A percentile compares a stretch with the other conserved stretches of the same genome.
Conservation (phyloP, 2,329 filamentous ascomycete species). For the Tolypocladium capitatum region DNA sequence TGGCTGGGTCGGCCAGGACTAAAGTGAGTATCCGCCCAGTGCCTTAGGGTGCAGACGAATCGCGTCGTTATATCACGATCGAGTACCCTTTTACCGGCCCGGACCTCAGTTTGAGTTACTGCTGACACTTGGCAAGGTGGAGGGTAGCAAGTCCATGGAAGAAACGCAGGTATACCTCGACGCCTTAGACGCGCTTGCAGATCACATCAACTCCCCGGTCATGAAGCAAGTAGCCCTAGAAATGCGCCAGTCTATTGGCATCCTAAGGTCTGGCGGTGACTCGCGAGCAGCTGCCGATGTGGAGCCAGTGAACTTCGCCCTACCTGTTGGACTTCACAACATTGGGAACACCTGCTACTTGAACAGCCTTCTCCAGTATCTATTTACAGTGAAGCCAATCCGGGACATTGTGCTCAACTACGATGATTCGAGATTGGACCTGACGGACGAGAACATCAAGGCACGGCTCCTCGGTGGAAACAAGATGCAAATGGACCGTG, state of each 20-base stretch:
- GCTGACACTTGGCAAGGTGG: constrained; percentile 10
- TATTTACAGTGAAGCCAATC: constrained; percentile 76
- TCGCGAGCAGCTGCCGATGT: constrained; percentile 1
- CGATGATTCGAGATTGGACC: constrained; percentile 54
- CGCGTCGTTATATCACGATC: not conserved
- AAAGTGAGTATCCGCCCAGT: constrained; percentile 12
- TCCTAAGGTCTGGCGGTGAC: constrained; percentile 2
- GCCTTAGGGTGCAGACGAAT: not conserved
- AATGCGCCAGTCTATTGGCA: constrained; percentile 7
- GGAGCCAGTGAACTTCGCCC: constrained; percentile 27
- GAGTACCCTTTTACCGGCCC: not conserved
- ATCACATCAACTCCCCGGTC: constrained; percentile 11
- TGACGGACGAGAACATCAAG: constrained; percentile 48
- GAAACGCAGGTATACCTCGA: constrained; percentile 18
- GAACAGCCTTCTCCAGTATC: constrained; percentile 90
- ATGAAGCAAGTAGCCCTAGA: constrained; percentile 15
- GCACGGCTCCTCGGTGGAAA: constrained; percentile 63
- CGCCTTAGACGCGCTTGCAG: constrained; percentile 21
- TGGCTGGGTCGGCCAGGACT: constrained; percentile 12
- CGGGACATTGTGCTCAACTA: constrained; percentile 70
- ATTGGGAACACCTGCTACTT: constrained; percentile 98
- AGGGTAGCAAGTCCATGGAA: constrained; percentile 12
- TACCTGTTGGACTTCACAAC: constrained; percentile 79
- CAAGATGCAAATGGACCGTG: constrained; percentile 33
- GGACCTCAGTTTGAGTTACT: not conserved